Conservation (phyloP, 441 rosid species). For the Aquilaria agallochum region DNA sequence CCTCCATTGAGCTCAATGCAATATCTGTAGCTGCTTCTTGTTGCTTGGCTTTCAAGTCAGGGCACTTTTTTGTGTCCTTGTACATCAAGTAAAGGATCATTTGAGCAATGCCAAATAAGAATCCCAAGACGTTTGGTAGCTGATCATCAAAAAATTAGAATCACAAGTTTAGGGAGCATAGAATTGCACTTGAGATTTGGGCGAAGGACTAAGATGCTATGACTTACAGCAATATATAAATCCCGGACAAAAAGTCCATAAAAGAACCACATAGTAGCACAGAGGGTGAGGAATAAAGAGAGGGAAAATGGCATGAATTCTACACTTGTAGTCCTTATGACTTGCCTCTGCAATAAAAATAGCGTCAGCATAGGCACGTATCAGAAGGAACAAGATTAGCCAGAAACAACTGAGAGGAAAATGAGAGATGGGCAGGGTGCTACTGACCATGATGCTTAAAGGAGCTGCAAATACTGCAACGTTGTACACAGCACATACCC, state of each 20-base stretch:
- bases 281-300: conserved; percentile 53
- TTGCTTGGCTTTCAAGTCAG: neutral
- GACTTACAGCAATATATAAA: conserved; percentile 56
- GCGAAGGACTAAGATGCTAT: neutral
- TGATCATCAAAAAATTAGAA: conserved; percentile 14
- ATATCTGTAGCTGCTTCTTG: neutral
- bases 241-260: conserved; percentile 61
- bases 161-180: neutral
- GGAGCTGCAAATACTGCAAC: conserved; percentile 67
- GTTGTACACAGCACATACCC: conserved; percentile 60
- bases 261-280: conserved; percentile 67
- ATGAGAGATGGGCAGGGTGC: neutral
- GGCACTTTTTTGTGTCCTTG: conserved; percentile 23
- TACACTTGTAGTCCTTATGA: conserved; percentile 63
- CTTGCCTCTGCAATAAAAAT: conserved; percentile 40
- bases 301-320: conserved; percentile 64
- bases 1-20: neutral
- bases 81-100: conserved; percentile 63
- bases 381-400: neutral
- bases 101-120: conserved; percentile 59
- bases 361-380: conserved; percentile 23
- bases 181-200: neutral
- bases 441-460: conserved; percentile 52
- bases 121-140: conserved; percentile 69
- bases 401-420: neutral